Evolutionary conservation across 805 yeast species (phyloP).

Genomic region (Diddensiella transvaalensis): DNA sequence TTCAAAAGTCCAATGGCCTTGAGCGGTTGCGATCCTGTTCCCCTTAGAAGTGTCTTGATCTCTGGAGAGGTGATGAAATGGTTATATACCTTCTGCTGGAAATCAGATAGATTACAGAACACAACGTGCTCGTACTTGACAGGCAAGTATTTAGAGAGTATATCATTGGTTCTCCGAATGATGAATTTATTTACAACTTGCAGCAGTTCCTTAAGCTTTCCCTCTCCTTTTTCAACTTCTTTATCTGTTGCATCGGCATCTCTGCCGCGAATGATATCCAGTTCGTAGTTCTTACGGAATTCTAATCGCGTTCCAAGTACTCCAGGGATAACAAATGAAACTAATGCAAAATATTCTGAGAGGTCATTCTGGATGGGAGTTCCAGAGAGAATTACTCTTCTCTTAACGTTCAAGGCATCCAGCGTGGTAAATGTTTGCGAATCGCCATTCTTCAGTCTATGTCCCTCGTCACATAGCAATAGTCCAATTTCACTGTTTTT

Average conservation of each 20-base stretch:
- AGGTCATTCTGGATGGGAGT: slow-evolving; percentile 96
- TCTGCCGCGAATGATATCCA: slow-evolving; percentile 75
- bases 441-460: slow-evolving; percentile 81
- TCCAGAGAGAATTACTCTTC: slow-evolving; percentile 91
- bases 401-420: slow-evolving; percentile 73
- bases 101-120: slow-evolving; percentile 77
- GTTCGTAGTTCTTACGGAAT: slow-evolving; percentile 80
- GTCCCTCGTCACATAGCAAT: slow-evolving; percentile 83
- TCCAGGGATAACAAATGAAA: slow-evolving; percentile 94
- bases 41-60: slow-evolving; percentile 56
- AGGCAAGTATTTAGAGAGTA: slow-evolving; percentile 88
- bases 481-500: slow-evolving; percentile 79
- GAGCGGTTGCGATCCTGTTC: slow-evolving; percentile 68
- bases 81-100: slow-evolving; percentile 68
- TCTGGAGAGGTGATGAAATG: slow-evolving; percentile 78
- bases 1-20: slow-evolving; percentile 86
- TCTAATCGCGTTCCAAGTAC: slow-evolving; percentile 79
- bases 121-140: slow-evolving; percentile 95
- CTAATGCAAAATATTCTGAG: slow-evolving; percentile 85
- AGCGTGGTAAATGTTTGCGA: slow-evolving; percentile 86
- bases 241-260: slow-evolving; percentile 85
- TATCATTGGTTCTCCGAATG: slow-evolving; percentile 92
- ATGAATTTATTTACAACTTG: slow-evolving; percentile 81
- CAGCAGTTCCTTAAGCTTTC: slow-evolving; percentile 65
- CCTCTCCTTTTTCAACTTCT: slow-evolving; percentile 66